Percentiles rank a stretch among this genome's conserved stretches.
phyloP scores from a whole-genome alignment of 352 stramenopile species.

The Pythium apleroticum region DNA sequence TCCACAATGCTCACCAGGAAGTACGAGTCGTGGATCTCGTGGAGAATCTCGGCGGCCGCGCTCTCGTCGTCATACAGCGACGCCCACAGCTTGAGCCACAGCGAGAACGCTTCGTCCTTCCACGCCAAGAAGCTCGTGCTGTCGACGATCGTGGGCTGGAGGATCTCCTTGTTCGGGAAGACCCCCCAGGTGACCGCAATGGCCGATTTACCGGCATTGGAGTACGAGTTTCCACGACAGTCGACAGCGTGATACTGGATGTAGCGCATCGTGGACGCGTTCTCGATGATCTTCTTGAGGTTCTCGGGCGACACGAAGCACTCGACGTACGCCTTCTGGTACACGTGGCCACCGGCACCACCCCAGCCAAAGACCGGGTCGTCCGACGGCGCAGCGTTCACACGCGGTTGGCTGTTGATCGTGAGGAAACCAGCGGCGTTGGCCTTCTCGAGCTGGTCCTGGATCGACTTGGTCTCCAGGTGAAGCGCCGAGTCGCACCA shows the following conservation, averaged over 20 bases:
- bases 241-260: constrained; percentile 93
- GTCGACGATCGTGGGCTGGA: constrained; percentile 98
- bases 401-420: constrained; percentile 93
- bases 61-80: constrained; percentile 94
- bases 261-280: constrained; percentile 75
- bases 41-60: constrained; percentile 89
- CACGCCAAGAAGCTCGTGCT: constrained; percentile 94
- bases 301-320: constrained; percentile 96
- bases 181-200: constrained; percentile 98
- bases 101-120: constrained; percentile 96
- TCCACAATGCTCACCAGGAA: constrained; percentile 99
- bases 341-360: constrained; percentile 93
- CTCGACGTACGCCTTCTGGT: constrained; percentile 99
- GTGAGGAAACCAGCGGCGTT: constrained; percentile 93
- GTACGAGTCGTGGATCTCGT: constrained; percentile 96
- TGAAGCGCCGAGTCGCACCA: constrained; percentile 97
- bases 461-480: constrained; percentile 91
- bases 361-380: constrained; percentile 97
- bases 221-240: constrained; percentile 88
- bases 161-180: constrained; percentile 96
- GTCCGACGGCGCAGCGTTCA: constrained; percentile 91
- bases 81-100: constrained; percentile 96
- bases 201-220: constrained; percentile 86
- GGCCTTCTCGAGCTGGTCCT: constrained; percentile 62
- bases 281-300: constrained; percentile 90